Evolutionary conservation across 2,329 filamentous ascomycete genomes (phyloP).

Genomic region (Ophiocordyceps robertsii): DNA sequence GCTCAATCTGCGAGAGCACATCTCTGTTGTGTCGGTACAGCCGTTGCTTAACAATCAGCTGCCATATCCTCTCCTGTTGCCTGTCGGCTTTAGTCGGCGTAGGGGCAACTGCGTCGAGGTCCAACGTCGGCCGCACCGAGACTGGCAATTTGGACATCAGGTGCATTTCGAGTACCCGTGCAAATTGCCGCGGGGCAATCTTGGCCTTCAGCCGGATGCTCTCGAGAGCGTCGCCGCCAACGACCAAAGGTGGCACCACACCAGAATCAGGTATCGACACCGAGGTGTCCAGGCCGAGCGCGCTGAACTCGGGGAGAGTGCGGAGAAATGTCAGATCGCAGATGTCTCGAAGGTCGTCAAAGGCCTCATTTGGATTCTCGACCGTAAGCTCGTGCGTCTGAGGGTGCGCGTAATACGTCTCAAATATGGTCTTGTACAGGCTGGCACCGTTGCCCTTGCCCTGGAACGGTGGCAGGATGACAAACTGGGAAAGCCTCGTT

Average conservation of each 20-base stretch:
- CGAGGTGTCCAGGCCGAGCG: slow-evolving; percentile 39
- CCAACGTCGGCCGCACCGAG: slow-evolving; percentile 39
- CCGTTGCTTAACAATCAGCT: slow-evolving; percentile 61
- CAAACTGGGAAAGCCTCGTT: slow-evolving; percentile 81
- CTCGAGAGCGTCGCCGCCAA: slow-evolving; percentile 43
- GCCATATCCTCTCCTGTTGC: slow-evolving; percentile 56
- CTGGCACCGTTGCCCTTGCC: slow-evolving; percentile 62
- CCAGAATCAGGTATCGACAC: slow-evolving; percentile 35
- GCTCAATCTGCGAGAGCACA: slow-evolving; percentile 54
- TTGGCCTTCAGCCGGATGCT: slow-evolving; percentile 48
- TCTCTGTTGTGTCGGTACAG: slow-evolving; percentile 66
- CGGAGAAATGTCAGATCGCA: slow-evolving; percentile 57
- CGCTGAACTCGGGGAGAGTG: slow-evolving; percentile 40
- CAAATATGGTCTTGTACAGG: slow-evolving; percentile 72
- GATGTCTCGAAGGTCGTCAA: slow-evolving; percentile 66
- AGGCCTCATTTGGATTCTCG: slow-evolving; percentile 83
- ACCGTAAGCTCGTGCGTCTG: slow-evolving; percentile 76
- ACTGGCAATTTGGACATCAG: slow-evolving; percentile 46
- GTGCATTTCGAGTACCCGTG: slow-evolving; percentile 63
- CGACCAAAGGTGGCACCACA: slow-evolving; percentile 34
- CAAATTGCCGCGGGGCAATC: slow-evolving; percentile 66
- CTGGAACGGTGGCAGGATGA: slow-evolving; percentile 83
- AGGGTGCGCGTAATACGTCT: slow-evolving; percentile 49
- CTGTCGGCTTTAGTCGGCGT: slow-evolving; percentile 39
- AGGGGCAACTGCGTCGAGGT: slow-evolving; percentile 26